These are phyloP conservation scores for Aureobasidium sp. DNA, from an alignment of 2,329 filamentous ascomycete species.

Conservation along the genomic window DNA sequence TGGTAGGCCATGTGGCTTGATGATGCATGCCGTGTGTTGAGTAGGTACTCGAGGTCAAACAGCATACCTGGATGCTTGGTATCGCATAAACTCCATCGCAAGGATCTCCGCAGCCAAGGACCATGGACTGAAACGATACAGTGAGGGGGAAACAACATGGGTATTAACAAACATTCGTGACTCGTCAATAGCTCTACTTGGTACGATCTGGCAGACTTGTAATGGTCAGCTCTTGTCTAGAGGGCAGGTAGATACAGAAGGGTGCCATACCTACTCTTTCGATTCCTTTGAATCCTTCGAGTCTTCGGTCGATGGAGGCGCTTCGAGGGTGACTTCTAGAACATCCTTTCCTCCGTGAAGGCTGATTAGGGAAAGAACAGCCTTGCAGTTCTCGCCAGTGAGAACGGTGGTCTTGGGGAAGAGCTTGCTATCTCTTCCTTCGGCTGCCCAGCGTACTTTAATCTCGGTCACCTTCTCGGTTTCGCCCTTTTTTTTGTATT, in stretches of 20 bases:
- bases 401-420: conserved; percentile 27
- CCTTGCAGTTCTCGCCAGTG: conserved; percentile 27
- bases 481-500: conserved; percentile 26
- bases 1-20: not conserved
- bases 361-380: conserved; percentile 25
- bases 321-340: conserved; percentile 25
- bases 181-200: conserved; percentile 10
- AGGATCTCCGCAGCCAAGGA: not conserved
- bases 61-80: not conserved
- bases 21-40: not conserved
- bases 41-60: not conserved
- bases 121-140: not conserved
- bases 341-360: conserved; percentile 27
- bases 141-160: not conserved
- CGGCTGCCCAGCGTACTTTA: conserved; percentile 26
- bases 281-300: conserved; percentile 14
- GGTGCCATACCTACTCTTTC: conserved; percentile 16
- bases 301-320: not conserved
- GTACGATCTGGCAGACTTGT: conserved; percentile 15
- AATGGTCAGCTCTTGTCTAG: not conserved
- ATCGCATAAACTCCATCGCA: not conserved
- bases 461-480: conserved; percentile 23
- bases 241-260: not conserved
- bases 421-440: conserved; percentile 25
- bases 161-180: not conserved